Evolutionary conservation across 140 eudicot genomes (phyloP).

Genomic region (Senecio squalidus): DNA sequence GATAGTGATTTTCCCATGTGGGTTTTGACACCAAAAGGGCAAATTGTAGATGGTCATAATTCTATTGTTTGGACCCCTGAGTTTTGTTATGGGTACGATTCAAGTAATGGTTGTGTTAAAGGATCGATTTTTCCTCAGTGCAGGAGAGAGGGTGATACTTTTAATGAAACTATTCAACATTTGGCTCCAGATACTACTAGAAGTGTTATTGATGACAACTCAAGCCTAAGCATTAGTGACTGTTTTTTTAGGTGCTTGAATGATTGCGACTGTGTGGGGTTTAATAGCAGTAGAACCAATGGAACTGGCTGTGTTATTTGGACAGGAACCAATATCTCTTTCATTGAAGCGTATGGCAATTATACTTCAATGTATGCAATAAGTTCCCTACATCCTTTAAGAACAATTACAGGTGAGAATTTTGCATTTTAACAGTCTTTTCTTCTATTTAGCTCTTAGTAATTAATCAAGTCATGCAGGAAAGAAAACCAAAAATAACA

Average conservation of each 20-base stretch:
- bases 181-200: neutral
- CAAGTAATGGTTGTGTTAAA: neutral
- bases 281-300: neutral
- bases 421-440: neutral
- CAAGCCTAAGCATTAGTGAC: conserved; percentile 5
- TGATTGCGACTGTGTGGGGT: neutral
- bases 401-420: neutral
- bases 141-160: neutral
- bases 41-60: neutral
- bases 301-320: conserved; percentile 9
- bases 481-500: neutral
- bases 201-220: neutral
- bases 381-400: neutral
- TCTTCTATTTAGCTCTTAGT: neutral
- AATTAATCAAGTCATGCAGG: neutral
- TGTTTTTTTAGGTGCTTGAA: conserved; percentile 4
- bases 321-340: neutral
- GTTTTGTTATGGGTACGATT: neutral
- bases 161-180: neutral
- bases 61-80: neutral
- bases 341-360: neutral
- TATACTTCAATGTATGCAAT: neutral
- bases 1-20: neutral
- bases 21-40: neutral
- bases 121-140: neutral